Evolutionary conservation across 345 rosid species (phyloP).

Genomic region (Populus euphratica): DNA sequence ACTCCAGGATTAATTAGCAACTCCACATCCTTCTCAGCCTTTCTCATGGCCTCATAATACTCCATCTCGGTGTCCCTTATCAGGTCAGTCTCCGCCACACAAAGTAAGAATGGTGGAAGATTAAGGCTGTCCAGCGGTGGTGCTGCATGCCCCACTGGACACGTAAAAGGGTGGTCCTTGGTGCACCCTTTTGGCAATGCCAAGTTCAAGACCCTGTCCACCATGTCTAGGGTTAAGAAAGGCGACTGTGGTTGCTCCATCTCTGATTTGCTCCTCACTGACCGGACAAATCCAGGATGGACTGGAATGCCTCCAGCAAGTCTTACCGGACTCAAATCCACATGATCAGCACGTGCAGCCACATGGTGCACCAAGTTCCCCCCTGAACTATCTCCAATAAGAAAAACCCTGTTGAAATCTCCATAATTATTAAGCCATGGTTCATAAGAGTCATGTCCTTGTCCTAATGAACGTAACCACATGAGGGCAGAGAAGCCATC

Average conservation of each 20-base stretch:
- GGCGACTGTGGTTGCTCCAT: constrained; percentile 57
- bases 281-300: constrained; percentile 41
- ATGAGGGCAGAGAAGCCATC: constrained; percentile 28
- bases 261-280: constrained; percentile 57
- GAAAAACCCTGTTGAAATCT: constrained; percentile 28
- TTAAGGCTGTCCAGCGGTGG: constrained; percentile 34
- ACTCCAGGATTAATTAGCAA: constrained; percentile 41
- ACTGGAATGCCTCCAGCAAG: constrained; percentile 28
- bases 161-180: constrained; percentile 56
- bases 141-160: constrained; percentile 56
- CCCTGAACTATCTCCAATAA: constrained; percentile 35
- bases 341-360: constrained; percentile 22
- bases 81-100: constrained; percentile 52
- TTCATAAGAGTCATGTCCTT: background rate
- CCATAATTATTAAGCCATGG: constrained; percentile 16
- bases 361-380: constrained; percentile 33
- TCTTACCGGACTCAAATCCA: constrained; percentile 10
- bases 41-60: constrained; percentile 51
- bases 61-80: constrained; percentile 54
- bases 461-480: constrained; percentile 26
- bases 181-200: constrained; percentile 41
- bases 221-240: constrained; percentile 49
- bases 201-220: constrained; percentile 49
- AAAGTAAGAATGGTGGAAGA: constrained; percentile 46
- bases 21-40: constrained; percentile 43